A percentile compares a stretch with the other conserved stretches of the same genome.
Evolutionary conservation across 179 eudicot genomes (phyloP).

Genomic region (Sideroxylon spinosum): DNA sequence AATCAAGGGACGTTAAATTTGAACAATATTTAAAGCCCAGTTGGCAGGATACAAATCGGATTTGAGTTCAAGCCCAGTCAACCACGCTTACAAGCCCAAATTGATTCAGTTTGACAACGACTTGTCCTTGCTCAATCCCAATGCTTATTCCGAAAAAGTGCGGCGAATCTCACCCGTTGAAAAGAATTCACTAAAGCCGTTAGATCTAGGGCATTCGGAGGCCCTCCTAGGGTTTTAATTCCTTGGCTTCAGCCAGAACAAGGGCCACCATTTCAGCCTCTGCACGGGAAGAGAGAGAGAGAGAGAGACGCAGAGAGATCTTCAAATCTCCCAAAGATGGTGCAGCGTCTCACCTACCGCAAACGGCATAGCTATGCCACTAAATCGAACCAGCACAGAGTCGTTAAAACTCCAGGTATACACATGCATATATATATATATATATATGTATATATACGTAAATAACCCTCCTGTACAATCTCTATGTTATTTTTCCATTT

Average conservation of each 20-base stretch:
- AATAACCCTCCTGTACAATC: background rate
- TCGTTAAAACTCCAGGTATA: constrained; percentile 73
- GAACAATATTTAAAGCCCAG: too few species aligned
- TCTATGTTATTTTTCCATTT: too few species aligned
- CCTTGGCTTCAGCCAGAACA: background rate
- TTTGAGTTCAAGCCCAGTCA: too few species aligned
- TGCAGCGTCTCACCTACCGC: constrained; percentile 71
- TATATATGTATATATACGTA: too few species aligned
- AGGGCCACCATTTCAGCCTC: background rate
- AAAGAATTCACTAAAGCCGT: constrained; percentile 15
- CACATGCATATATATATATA: background rate
- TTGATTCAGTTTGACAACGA: too few species aligned
- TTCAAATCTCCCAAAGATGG: constrained; percentile 41
- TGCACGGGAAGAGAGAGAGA: background rate
- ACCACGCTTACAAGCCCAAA: too few species aligned
- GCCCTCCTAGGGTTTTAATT: constrained; percentile 15
- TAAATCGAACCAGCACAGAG: constrained; percentile 69
- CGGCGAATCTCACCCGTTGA: constrained; percentile 12
- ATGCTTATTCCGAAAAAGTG: too few species aligned
- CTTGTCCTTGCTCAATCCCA: too few species aligned
- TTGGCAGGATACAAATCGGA: too few species aligned
- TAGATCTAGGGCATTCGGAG: constrained; percentile 22
- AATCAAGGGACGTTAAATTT: too few species aligned
- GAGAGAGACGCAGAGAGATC: constrained; percentile 19
- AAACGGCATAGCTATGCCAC: constrained; percentile 77